A percentile compares a stretch with the other conserved stretches of the same genome.
phyloP scores from a whole-genome alignment of 805 yeast species.

The Phaffomyces thermotolerans region DNA sequence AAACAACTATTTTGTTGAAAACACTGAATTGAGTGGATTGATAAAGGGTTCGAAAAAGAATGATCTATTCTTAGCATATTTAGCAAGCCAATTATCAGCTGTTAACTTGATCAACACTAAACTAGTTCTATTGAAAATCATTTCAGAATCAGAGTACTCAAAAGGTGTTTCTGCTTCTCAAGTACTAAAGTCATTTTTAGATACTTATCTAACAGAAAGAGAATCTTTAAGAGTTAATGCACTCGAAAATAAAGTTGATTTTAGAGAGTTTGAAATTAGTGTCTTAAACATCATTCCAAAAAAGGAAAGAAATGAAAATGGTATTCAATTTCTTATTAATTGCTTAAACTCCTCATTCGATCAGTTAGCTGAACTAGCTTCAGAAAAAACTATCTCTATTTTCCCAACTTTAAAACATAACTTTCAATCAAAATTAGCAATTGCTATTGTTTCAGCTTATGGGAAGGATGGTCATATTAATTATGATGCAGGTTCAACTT shows the following conservation, averaged over 20 bases:
- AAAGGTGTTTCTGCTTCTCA: constrained; percentile 42
- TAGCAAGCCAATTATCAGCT: constrained; percentile 59
- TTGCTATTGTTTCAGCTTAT: constrained; percentile 52
- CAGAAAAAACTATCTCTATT: constrained; percentile 43
- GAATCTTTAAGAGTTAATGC: constrained; percentile 37
- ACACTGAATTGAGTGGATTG: constrained; percentile 34
- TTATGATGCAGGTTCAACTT: constrained; percentile 47
- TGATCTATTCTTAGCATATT: constrained; percentile 53
- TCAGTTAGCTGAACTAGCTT: constrained; percentile 40
- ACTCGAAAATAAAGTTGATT: constrained; percentile 40
- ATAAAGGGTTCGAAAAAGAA: constrained; percentile 44
- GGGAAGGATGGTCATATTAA: constrained; percentile 31
- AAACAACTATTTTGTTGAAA: constrained; percentile 44
- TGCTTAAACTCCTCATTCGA: constrained; percentile 42
- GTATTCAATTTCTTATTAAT: constrained; percentile 52
- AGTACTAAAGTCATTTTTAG: constrained; percentile 39
- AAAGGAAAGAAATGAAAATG: constrained; percentile 49
- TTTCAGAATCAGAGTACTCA: constrained; percentile 30
- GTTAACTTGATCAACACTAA: constrained; percentile 52
- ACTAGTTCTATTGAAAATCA: constrained; percentile 36
- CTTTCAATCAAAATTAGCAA: constrained; percentile 48
- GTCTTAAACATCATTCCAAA: constrained; percentile 54
- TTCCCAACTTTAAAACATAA: constrained; percentile 54
- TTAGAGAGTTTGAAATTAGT: constrained; percentile 47
- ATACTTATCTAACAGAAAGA: constrained; percentile 41